phyloP scores from a whole-genome alignment of 163 green algal species.

The Trebouxiophyceae sp. region DNA sequence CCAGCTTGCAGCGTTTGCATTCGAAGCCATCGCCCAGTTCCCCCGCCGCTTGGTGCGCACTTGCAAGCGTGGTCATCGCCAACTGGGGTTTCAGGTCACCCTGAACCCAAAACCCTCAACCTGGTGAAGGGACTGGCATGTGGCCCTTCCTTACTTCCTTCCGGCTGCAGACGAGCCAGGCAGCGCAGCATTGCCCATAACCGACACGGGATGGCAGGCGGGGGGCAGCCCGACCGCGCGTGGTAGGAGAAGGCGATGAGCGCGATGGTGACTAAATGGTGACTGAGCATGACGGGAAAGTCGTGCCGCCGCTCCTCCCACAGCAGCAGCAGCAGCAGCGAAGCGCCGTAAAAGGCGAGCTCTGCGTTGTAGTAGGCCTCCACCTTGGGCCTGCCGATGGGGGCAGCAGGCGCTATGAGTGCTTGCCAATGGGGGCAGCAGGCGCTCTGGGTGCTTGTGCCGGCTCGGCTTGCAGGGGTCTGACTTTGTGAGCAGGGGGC shows the following conservation, averaged over 20 bases:
- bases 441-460: not conserved
- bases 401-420: not conserved
- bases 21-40: too few relatives aligned
- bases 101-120: too few relatives aligned
- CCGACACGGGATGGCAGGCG: not conserved
- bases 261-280: conserved; percentile 62
- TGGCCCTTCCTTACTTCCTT: not conserved
- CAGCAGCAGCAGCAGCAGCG: conserved; percentile 49
- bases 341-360: conserved; percentile 51
- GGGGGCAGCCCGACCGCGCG: not conserved
- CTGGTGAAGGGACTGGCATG: too few relatives aligned
- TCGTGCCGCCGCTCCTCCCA: conserved; percentile 71
- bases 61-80: too few relatives aligned
- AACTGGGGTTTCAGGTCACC: too few relatives aligned
- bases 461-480: not conserved
- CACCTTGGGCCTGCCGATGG: conserved; percentile 26
- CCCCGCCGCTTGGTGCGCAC: too few relatives aligned
- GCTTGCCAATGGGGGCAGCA: not conserved
- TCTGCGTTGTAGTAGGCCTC: conserved; percentile 40
- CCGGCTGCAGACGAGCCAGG: not conserved
- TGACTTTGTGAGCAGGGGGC: not conserved
- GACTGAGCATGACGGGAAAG: conserved; percentile 68
- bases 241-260: conserved; percentile 45
- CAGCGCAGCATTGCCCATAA: too few relatives aligned
- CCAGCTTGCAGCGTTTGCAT: too few relatives aligned